These are phyloP conservation scores for Quercus variabilis DNA, from an alignment of 306 rosid species.

Conservation along the genomic window DNA sequence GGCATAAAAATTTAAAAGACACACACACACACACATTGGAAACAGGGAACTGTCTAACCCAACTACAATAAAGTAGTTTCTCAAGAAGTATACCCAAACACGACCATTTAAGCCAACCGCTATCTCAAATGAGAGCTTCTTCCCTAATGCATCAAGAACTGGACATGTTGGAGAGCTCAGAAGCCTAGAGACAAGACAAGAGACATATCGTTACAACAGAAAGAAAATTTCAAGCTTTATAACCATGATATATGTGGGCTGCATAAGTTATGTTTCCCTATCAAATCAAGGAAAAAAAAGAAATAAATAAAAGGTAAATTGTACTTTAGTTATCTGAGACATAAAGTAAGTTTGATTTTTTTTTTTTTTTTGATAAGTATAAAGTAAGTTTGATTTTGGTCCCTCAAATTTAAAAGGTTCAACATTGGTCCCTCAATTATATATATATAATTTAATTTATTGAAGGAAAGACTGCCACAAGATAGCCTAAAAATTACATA, in stretches of 20 bases:
- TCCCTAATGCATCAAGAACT: constrained; percentile 77
- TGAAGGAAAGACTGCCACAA: too few relatives aligned
- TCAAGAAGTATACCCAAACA: constrained; percentile 63
- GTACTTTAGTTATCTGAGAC: too few relatives aligned
- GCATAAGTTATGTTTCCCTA: neutral
- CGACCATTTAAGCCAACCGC: constrained; percentile 90
- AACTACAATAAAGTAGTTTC: neutral
- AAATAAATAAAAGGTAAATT: too few relatives aligned
- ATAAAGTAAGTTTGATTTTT: too few relatives aligned
- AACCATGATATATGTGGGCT: neutral
- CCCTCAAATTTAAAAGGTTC: too few relatives aligned
- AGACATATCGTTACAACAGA: neutral
- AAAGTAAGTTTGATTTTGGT: too few relatives aligned
- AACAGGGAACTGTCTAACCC: neutral
- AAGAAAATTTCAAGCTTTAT: neutral
- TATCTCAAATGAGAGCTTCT: constrained; percentile 82
- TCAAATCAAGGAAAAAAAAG: neutral
- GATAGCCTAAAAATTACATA: too few relatives aligned
- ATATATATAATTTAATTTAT: too few relatives aligned
- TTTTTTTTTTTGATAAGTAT: too few relatives aligned
- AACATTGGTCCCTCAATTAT: too few relatives aligned
- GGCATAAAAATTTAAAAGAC: too few relatives aligned
- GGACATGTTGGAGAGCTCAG: constrained; percentile 81
- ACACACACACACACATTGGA: neutral
- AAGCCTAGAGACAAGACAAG: constrained; percentile 43